phyloP scores from a whole-genome alignment of 2,329 filamentous ascomycete genomes.

The Chaetomiaceae sp. region DNA sequence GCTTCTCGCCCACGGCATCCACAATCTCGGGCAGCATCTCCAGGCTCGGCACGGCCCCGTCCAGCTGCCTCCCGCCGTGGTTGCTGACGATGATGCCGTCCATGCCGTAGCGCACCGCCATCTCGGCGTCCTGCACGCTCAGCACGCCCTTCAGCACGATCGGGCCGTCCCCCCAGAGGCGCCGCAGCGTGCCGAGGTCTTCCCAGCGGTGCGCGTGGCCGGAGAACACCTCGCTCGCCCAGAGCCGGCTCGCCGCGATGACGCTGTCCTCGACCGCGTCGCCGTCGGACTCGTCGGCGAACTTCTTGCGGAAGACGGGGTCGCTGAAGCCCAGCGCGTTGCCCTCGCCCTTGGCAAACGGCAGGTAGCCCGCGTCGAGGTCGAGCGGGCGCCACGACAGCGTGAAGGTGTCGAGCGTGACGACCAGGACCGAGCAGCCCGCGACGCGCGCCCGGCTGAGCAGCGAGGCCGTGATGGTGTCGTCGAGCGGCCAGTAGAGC shows the following conservation, averaged over 20 bases:
- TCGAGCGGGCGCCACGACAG: slow-evolving; percentile 63
- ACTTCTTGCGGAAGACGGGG: slow-evolving; percentile 56
- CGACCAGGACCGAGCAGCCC: slow-evolving; percentile 60
- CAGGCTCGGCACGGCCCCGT: slow-evolving; percentile 48
- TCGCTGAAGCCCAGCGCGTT: slow-evolving; percentile 59
- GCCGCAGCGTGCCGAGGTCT: slow-evolving; percentile 50
- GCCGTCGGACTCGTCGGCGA: slow-evolving; percentile 41
- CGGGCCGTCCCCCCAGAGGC: slow-evolving; percentile 51
- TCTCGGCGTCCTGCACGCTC: slow-evolving; percentile 41
- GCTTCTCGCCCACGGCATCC: slow-evolving; percentile 51
- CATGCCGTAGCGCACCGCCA: slow-evolving; percentile 39
- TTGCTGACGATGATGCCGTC: slow-evolving; percentile 52
- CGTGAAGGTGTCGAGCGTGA: slow-evolving; percentile 60
- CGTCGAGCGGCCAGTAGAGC: slow-evolving; percentile 64
- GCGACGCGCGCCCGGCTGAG: slow-evolving; percentile 53
- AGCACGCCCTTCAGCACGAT: slow-evolving; percentile 58
- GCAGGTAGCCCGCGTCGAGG: slow-evolving; percentile 55
- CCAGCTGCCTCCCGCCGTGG: slow-evolving; percentile 52
- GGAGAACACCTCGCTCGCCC: slow-evolving; percentile 48
- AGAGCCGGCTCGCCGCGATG: slow-evolving; percentile 43
- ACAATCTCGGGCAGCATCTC: slow-evolving; percentile 56
- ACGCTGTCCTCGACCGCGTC: slow-evolving; percentile 41
- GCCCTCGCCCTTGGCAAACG: slow-evolving; percentile 54
- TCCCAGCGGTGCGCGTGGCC: slow-evolving; percentile 53
- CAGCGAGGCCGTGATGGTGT: slow-evolving; percentile 59